phyloP scores from a whole-genome alignment of 192 early-diverging fungal genomes.

The Obelidium mucronatum region DNA sequence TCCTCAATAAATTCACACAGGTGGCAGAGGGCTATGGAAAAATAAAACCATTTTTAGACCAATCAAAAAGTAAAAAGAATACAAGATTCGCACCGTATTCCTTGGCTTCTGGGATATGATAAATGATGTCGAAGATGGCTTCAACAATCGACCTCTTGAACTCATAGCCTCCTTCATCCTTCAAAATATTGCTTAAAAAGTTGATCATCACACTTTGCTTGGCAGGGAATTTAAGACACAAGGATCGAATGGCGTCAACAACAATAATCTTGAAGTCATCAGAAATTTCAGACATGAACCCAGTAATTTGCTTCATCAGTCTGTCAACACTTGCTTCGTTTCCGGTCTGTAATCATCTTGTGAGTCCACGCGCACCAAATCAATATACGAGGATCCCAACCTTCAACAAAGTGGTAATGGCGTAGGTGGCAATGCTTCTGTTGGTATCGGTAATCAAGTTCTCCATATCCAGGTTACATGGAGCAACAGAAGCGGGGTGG shows the following conservation, averaged over 20 bases:
- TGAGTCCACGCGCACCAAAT: neutral
- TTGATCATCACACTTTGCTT: conserved; percentile 94
- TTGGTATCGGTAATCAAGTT: conserved; percentile 96
- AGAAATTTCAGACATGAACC: conserved; percentile 97
- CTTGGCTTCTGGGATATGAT: conserved; percentile 92
- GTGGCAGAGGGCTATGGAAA: conserved; percentile 79
- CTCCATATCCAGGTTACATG: conserved; percentile 99
- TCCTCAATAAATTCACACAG: conserved; percentile 99
- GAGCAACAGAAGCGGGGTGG: conserved; percentile 88
- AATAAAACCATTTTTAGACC: neutral
- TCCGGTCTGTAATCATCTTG: conserved; percentile 73
- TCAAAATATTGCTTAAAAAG: conserved; percentile 90
- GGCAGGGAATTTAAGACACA: conserved; percentile 95
- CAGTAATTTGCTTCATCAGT: conserved; percentile 98
- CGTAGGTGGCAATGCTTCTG: conserved; percentile 96
- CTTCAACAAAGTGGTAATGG: conserved; percentile 97
- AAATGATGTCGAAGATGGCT: conserved; percentile 95
- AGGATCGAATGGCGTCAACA: conserved; percentile 96
- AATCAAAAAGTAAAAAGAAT: neutral
- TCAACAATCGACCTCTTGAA: conserved; percentile 97
- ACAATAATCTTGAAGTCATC: conserved; percentile 99
- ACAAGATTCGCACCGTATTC: conserved; percentile 69
- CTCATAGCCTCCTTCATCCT: conserved; percentile 98
- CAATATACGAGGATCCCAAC: conserved; percentile 37
- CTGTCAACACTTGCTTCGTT: conserved; percentile 98